Conservation (phyloP, 2,329 filamentous ascomycete species). For the Botrytis hyacinthi region DNA sequence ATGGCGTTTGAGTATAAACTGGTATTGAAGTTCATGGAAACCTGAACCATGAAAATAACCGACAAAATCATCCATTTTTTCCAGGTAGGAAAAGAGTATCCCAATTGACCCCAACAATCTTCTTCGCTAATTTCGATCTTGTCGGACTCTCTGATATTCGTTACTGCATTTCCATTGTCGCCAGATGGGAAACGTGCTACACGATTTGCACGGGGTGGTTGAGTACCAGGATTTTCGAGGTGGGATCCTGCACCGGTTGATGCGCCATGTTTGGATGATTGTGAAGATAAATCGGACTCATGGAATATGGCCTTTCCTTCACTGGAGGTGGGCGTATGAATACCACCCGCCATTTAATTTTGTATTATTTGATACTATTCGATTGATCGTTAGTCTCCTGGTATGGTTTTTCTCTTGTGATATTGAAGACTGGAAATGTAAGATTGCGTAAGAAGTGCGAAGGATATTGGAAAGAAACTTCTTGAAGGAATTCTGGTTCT, state of each 20-base stretch:
- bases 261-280: neutral
- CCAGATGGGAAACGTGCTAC: slow-evolving; percentile 10
- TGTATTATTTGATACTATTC: slow-evolving; percentile 5
- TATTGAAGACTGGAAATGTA: neutral
- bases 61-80: slow-evolving; percentile 70
- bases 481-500: neutral
- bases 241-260: neutral
- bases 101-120: slow-evolving; percentile 65
- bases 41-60: slow-evolving; percentile 72
- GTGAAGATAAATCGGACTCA: slow-evolving; percentile 7
- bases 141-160: neutral
- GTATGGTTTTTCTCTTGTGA: neutral
- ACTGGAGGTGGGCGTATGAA: neutral
- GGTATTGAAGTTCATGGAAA: slow-evolving; percentile 78
- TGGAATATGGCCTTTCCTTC: neutral
- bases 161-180: slow-evolving; percentile 1
- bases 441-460: neutral
- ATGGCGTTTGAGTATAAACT: slow-evolving; percentile 71
- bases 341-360: slow-evolving; percentile 3
- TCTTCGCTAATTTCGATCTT: slow-evolving; percentile 47
- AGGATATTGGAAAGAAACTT: neutral
- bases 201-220: neutral
- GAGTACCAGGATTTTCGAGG: neutral
- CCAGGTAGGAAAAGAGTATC: slow-evolving; percentile 56
- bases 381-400: neutral